These are phyloP conservation scores for Monosporascus sp. DNA, from an alignment of 2,329 filamentous ascomycete species.

Conservation along the genomic window DNA sequence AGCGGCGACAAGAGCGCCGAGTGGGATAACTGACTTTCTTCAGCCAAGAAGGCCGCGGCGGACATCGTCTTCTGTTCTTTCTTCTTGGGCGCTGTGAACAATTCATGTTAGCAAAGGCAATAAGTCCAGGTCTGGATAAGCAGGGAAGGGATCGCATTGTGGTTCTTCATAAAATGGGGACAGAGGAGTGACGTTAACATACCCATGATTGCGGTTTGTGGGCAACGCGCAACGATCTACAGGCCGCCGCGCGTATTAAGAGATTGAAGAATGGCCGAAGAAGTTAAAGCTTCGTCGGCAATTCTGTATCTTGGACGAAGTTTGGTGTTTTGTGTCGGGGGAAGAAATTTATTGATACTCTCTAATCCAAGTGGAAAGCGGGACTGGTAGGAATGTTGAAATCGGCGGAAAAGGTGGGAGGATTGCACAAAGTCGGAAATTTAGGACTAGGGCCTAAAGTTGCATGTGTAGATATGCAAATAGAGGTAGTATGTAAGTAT, in stretches of 20 bases:
- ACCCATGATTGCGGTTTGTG: constrained; percentile 58
- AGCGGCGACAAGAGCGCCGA: constrained; percentile 15
- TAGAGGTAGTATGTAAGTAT: not conserved
- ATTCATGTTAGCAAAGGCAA: constrained; percentile 36
- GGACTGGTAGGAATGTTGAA: not conserved
- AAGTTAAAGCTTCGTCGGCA: constrained; percentile 5
- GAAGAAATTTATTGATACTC: not conserved
- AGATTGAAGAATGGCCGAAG: constrained; percentile 12
- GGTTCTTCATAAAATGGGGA: not conserved
- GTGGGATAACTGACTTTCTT: constrained; percentile 67
- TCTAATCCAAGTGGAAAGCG: not conserved
- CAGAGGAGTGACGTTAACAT: constrained; percentile 27
- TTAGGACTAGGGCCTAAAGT: not conserved
- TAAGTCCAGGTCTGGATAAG: no score
- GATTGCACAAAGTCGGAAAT: not conserved
- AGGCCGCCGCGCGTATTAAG: constrained; percentile 18
- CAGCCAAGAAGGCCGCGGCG: constrained; percentile 90
- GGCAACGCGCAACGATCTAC: constrained; percentile 21
- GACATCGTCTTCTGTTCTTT: constrained; percentile 93
- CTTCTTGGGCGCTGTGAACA: constrained; percentile 75
- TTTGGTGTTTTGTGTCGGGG: not conserved
- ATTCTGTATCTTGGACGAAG: not conserved
- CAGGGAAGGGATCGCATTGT: no score
- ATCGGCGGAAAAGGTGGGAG: not conserved
- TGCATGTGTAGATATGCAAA: not conserved